A percentile compares a stretch with the other conserved stretches of the same genome.
Conservation (phyloP, 345 rosid species). For the Citropsis articulata region DNA sequence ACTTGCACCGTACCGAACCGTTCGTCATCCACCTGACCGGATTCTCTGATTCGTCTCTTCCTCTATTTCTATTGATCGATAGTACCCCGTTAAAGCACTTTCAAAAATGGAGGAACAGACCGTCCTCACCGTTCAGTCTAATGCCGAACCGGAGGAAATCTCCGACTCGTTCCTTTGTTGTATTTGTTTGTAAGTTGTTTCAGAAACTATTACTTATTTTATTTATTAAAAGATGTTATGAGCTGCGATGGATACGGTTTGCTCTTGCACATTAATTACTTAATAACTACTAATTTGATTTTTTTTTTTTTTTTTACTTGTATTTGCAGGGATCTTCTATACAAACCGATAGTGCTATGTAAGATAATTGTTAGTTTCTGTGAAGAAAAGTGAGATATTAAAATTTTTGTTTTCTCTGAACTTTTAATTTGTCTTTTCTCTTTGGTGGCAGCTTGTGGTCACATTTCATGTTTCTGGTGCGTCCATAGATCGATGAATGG, state of each 20-base stretch:
- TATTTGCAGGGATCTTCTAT: constrained; percentile 75
- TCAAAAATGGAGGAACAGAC: not conserved
- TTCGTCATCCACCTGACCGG: not conserved
- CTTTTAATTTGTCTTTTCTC: constrained; percentile 5
- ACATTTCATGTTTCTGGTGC: constrained; percentile 93
- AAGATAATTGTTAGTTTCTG: constrained; percentile 27
- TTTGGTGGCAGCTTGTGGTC: constrained; percentile 73
- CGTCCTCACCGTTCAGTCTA: not conserved
- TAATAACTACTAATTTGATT: not conserved
- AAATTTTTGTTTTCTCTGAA: not conserved
- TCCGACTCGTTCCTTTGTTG: constrained; percentile 53
- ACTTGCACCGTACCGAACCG: not conserved
- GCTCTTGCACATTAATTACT: not conserved
- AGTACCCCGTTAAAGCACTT: not conserved
- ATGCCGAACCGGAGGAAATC: constrained; percentile 38
- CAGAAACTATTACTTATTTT: too few relatives aligned
- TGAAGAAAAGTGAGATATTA: not conserved
- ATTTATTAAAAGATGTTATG: not conserved
- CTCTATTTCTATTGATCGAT: not conserved
- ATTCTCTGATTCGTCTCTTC: not conserved
- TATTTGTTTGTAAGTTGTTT: constrained; percentile 58
- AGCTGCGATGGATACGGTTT: not conserved
- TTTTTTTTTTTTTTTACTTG: constrained; percentile 4
- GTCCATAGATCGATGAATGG: constrained; percentile 60
- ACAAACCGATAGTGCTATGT: constrained; percentile 81